A percentile compares a stretch with the other conserved stretches of the same genome.
phyloP scores from a whole-genome alignment of 2,329 filamentous ascomycete species.

The Didymellaceae sp. region DNA sequence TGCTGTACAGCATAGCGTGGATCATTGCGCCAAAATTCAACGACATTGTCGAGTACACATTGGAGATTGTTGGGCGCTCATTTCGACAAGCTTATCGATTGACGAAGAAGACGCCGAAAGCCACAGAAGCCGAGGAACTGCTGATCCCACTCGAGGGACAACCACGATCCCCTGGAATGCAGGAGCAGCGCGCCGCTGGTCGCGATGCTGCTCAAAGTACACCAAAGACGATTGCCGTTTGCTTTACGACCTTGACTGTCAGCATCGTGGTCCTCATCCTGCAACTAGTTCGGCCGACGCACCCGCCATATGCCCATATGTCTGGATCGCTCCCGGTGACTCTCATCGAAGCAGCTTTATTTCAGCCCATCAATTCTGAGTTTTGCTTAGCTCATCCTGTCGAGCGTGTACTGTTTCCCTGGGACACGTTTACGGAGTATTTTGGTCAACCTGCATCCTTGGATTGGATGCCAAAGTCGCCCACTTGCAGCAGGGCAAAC shows the following conservation, averaged over 20 bases:
- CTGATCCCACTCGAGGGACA: conserved; percentile 19
- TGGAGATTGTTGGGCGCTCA: conserved; percentile 10
- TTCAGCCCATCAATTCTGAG: conserved; percentile 25
- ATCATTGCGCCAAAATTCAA: conserved; percentile 20
- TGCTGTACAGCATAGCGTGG: conserved; percentile 17
- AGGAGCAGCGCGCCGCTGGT: neutral
- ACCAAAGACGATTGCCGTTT: conserved; percentile 14
- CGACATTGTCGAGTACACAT: conserved; percentile 15
- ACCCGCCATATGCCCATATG: conserved; percentile 28
- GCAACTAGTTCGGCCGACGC: conserved; percentile 18
- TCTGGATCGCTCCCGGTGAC: conserved; percentile 27
- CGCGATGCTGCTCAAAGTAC: neutral
- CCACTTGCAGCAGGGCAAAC: conserved; percentile 16
- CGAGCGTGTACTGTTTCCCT: conserved; percentile 21
- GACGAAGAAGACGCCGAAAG: conserved; percentile 5
- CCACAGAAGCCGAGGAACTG: conserved; percentile 11
- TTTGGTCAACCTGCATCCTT: conserved; percentile 15
- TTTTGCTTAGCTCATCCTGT: conserved; percentile 26
- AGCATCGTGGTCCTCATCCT: conserved; percentile 13
- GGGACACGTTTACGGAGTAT: conserved; percentile 20
- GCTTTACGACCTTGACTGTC: conserved; percentile 16
- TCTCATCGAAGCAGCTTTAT: conserved; percentile 22
- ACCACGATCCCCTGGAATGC: neutral
- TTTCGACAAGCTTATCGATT: conserved; percentile 14
- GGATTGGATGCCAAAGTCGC: conserved; percentile 21